Percentiles rank a stretch among this genome's conserved stretches.
phyloP scores from a whole-genome alignment of 1,139 yeast species.

The Scheffersomyces stambukii region DNA sequence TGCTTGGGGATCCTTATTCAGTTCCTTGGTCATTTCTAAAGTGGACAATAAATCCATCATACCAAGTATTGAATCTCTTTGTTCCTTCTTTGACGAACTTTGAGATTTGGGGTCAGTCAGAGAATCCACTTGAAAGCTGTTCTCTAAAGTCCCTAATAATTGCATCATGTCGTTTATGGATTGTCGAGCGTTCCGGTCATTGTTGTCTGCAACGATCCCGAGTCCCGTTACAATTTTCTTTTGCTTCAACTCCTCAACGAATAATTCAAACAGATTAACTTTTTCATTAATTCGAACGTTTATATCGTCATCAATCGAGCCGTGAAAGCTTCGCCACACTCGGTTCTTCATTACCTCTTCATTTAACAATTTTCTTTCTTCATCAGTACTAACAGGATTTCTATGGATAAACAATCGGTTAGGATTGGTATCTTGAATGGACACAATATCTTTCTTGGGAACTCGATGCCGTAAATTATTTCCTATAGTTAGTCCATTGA shows the following conservation, averaged over 20 bases:
- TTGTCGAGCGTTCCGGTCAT: conserved; percentile 5
- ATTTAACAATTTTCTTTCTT: neutral
- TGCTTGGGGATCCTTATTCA: neutral
- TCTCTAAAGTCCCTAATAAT: conserved; percentile 15
- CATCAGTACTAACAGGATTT: conserved; percentile 5
- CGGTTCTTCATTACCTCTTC: conserved; percentile 7
- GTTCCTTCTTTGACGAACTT: conserved; percentile 1
- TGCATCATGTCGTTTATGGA: conserved; percentile 18
- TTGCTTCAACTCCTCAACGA: conserved; percentile 2
- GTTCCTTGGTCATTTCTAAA: conserved; percentile 4
- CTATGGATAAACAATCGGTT: conserved; percentile 20
- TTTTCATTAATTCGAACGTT: conserved; percentile 15
- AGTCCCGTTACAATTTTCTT: conserved; percentile 1
- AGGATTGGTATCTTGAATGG: conserved; percentile 2
- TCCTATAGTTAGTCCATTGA: conserved; percentile 37
- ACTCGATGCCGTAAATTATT: conserved; percentile 21
- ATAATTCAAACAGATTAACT: conserved; percentile 14
- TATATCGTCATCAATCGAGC: conserved; percentile 28
- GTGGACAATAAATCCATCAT: conserved; percentile 17
- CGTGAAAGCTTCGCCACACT: conserved; percentile 22
- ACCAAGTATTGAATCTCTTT: conserved; percentile 15
- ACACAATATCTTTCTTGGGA: conserved; percentile 1
- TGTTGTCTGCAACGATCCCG: conserved; percentile 1
- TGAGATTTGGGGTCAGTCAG: conserved; percentile 1
- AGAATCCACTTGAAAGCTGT: neutral